A percentile compares a stretch with the other conserved stretches of the same genome.
These are phyloP conservation scores for Fusarium pseudoanthophilum DNA, from an alignment of 2,329 filamentous ascomycete species.

Conservation along the genomic window DNA sequence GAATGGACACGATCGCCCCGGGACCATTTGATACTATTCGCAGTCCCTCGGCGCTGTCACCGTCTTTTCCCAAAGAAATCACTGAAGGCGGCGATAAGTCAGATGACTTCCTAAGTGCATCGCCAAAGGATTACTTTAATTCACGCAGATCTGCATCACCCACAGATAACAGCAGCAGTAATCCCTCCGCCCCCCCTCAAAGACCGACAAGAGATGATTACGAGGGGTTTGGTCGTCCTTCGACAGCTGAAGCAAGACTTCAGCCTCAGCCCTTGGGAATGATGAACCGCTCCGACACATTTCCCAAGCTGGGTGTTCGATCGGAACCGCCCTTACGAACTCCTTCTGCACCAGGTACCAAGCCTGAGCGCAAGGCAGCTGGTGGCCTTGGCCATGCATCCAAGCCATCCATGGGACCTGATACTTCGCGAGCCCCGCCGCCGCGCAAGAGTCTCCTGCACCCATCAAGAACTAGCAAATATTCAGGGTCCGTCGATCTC, in stretches of 20 bases:
- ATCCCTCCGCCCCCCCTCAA: constrained; percentile 50
- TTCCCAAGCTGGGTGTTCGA: constrained; percentile 56
- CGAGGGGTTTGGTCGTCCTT: constrained; percentile 65
- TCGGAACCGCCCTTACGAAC: constrained; percentile 55
- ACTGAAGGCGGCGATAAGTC: constrained; percentile 27
- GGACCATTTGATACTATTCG: constrained; percentile 70
- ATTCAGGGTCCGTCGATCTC: constrained; percentile 61
- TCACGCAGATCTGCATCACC: constrained; percentile 22
- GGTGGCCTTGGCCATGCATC: constrained; percentile 44
- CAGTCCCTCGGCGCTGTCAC: constrained; percentile 49
- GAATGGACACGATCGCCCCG: constrained; percentile 73
- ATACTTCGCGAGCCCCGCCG: constrained; percentile 63
- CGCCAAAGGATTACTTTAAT: constrained; percentile 28
- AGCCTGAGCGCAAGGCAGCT: constrained; percentile 51
- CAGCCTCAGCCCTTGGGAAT: constrained; percentile 52
- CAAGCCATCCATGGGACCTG: constrained; percentile 59
- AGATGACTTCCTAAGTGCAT: constrained; percentile 35
- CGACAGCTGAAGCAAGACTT: constrained; percentile 50
- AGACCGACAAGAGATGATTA: constrained; percentile 64
- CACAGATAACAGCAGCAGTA: constrained; percentile 37
- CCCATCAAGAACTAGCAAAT: constrained; percentile 53
- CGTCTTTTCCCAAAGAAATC: constrained; percentile 47
- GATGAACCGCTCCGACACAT: constrained; percentile 63
- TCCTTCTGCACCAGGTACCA: constrained; percentile 60
- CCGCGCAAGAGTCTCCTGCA: constrained; percentile 62